Base-by-base conservation (phyloP, 2,329 filamentous ascomycete species). In the Xylariaceae sp. region DNA sequence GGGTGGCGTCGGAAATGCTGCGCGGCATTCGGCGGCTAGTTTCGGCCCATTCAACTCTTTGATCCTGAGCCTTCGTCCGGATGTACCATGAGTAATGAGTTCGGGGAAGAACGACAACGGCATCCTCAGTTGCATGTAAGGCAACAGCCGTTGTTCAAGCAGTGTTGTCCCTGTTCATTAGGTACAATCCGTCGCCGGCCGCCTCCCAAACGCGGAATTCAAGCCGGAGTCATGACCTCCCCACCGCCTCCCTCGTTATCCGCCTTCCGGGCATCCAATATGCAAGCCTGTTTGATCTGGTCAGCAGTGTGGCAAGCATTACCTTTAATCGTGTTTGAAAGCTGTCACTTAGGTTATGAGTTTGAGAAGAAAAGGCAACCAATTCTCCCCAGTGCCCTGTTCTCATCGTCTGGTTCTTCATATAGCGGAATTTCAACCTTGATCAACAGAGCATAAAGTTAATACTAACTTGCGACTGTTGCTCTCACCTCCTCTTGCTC, bases 1-100 rank as follows among this genome's bases (percentile, higher is more conserved):
- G 60, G 60, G 58, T 63, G 61, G 61, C 60, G 48, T 63, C 62
- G 60, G 62, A 46, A 52, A 43, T 45, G 39, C 22, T 28, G 44
- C 45, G 51, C 40, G 50, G 39, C 41, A 31, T 17, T 28, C 4
- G n/a, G 45, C 61, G 63, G 63, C 59, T 65, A 65, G 54, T 60
- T 59, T 63, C 63, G 63, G 63, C 60, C 53, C 50, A 54, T 45
- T 51, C 49, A 56, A 57, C 54, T 61, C 58, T 60, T 59, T 58
- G 55, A 61, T 45, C 48, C 42, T 44, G 48, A 51, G 50, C 50
- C 28, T 48, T 53, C 53, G 42, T 53, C 49, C 34, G 42, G 34
- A 47, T 41, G 51, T 53, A 53, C 54, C 53, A 28, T 28, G 22
- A 5, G 4, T 48, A 22, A 39, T 31, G 36, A 41, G 44, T 6